phyloP scores from a whole-genome alignment of 768 basidiomycete genomes.

The Lyophyllum shimeji region DNA sequence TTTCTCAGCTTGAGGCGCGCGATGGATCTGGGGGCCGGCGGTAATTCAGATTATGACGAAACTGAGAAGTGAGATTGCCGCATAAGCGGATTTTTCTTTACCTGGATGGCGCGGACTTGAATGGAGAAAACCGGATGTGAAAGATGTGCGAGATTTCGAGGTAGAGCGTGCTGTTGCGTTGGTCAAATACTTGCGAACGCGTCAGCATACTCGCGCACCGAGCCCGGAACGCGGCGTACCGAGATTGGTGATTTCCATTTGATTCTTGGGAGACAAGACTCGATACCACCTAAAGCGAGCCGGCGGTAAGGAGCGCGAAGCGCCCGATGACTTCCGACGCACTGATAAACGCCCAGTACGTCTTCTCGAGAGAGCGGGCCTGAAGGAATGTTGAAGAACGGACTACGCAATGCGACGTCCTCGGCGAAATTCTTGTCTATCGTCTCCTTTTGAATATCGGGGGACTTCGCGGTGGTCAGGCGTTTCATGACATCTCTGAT shows the following conservation, averaged over 20 bases:
- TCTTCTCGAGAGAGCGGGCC: conserved; percentile 52
- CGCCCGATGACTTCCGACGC: conserved; percentile 16
- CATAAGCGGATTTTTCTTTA: conserved; percentile 25
- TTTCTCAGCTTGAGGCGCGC: conserved; percentile 53
- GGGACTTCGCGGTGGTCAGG: conserved; percentile 47
- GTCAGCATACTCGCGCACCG: neutral
- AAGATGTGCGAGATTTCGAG: conserved; percentile 58
- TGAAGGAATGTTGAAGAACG: conserved; percentile 48
- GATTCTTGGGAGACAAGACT: conserved; percentile 52
- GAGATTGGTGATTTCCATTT: conserved; percentile 39
- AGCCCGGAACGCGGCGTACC: conserved; percentile 30
- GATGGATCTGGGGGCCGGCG: conserved; percentile 35
- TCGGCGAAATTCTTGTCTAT: conserved; percentile 50
- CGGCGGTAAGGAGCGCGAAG: neutral
- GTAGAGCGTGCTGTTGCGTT: conserved; percentile 35
- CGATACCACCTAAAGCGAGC: conserved; percentile 54
- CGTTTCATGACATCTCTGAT: conserved; percentile 42
- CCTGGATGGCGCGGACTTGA: conserved; percentile 46
- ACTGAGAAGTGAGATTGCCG: neutral
- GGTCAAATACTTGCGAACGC: conserved; percentile 45
- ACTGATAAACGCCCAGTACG: conserved; percentile 61
- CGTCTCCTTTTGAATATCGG: conserved; percentile 47
- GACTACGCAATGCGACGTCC: conserved; percentile 60
- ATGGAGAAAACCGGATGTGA: conserved; percentile 47
- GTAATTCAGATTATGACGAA: neutral